These are phyloP conservation scores for Fusarium newnesense DNA, from an alignment of 2,329 filamentous ascomycete species.

Conservation along the genomic window DNA sequence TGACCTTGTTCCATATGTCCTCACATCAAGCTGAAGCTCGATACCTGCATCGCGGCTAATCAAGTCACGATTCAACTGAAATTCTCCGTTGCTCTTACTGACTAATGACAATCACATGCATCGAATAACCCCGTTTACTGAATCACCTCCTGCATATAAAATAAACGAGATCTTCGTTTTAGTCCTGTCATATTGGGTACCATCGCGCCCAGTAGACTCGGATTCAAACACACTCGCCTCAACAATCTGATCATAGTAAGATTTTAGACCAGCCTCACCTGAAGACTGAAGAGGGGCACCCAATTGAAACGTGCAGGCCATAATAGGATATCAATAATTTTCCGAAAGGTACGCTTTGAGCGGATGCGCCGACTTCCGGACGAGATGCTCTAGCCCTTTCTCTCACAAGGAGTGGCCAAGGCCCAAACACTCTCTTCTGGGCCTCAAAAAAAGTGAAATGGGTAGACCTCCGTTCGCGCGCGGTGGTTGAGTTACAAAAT, in stretches of 20 bases:
- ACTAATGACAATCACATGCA: background rate
- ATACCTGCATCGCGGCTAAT: too few relatives aligned
- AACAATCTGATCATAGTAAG: background rate
- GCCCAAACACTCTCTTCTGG: too few relatives aligned
- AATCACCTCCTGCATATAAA: too few relatives aligned
- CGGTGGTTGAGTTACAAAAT: background rate
- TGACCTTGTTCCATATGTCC: too few relatives aligned
- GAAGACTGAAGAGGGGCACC: background rate
- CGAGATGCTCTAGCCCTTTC: background rate
- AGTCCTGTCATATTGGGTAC: background rate
- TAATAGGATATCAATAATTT: background rate
- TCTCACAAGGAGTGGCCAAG: too few relatives aligned
- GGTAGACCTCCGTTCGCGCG: background rate
- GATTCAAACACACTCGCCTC: background rate
- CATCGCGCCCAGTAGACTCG: background rate
- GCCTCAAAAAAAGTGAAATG: too few relatives aligned
- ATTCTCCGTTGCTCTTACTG: background rate
- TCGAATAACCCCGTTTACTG: background rate
- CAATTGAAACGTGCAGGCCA: too few relatives aligned
- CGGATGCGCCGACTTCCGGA: background rate
- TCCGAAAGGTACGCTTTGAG: fast-evolving
- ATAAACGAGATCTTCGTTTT: background rate
- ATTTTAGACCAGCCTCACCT: background rate
- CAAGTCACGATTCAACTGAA: fast-evolving
- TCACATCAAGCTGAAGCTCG: too few relatives aligned